Conservation (phyloP, 2,329 filamentous ascomycete species). For the Cordyceps sp. region DNA sequence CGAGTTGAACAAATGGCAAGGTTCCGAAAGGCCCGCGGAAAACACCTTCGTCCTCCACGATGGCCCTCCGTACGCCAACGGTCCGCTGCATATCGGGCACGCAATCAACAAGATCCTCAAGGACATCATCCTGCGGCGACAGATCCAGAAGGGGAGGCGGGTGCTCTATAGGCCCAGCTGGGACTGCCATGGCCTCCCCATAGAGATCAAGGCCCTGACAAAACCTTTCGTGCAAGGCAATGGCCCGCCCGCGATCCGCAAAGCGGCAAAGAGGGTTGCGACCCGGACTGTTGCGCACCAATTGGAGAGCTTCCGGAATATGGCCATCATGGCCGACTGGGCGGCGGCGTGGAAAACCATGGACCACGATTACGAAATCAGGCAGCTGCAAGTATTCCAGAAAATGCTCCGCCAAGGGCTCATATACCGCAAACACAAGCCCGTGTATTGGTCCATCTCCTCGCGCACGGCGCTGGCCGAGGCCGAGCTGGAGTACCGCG, state of each 20-base stretch:
- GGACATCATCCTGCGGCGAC: constrained; percentile 73
- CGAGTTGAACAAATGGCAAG: constrained; percentile 82
- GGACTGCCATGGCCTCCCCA: constrained; percentile 96
- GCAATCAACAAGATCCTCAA: constrained; percentile 95
- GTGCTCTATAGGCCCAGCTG: constrained; percentile 82
- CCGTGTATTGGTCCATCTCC: constrained; percentile 75
- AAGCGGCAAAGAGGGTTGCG: constrained; percentile 49
- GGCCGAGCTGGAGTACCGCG: constrained; percentile 70
- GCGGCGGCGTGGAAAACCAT: constrained; percentile 62
- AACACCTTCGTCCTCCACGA: constrained; percentile 73
- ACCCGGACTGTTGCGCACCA: constrained; percentile 52
- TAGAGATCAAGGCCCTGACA: constrained; percentile 86
- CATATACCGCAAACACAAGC: constrained; percentile 64
- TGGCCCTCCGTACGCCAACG: constrained; percentile 94
- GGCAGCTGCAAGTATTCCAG: constrained; percentile 60
- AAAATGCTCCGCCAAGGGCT: constrained; percentile 56
- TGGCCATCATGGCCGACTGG: constrained; percentile 73
- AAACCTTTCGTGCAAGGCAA: constrained; percentile 23
- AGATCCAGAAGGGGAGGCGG: constrained; percentile 53
- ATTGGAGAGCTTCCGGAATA: constrained; percentile 55
- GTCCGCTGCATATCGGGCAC: constrained; percentile 78
- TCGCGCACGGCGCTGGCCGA: constrained; percentile 68
- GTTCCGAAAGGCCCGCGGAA: constrained; percentile 32
- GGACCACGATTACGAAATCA: constrained; percentile 57
- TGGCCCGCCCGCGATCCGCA: constrained; percentile 41